Percentiles rank a stretch among this genome's conserved stretches.
Conservation (phyloP, 495 filamentous ascomycete genomes). For the Penicillium maclennaniae region DNA sequence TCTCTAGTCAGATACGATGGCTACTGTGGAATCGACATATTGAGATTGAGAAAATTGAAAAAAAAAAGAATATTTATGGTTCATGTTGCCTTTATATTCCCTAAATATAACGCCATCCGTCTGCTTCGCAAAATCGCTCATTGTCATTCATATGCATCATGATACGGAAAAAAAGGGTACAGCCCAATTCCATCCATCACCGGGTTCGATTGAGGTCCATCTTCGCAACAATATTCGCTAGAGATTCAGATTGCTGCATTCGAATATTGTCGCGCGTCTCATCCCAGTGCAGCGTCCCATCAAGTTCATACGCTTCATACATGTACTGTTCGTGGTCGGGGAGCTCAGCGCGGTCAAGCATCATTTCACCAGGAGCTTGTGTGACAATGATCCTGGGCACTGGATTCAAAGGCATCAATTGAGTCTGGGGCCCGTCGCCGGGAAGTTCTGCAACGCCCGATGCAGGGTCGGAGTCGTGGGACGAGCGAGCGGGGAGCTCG, state of each 20-base stretch:
- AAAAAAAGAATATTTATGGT: too few relatives aligned
- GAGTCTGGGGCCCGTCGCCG: background rate
- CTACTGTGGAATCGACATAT: too few relatives aligned
- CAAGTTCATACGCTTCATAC: slow-evolving; percentile 7
- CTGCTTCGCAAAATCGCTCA: background rate
- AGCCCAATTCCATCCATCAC: background rate
- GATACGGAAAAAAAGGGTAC: background rate
- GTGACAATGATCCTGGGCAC: slow-evolving; percentile 15
- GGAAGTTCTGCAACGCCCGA: slow-evolving; percentile 9
- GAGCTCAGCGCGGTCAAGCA: background rate
- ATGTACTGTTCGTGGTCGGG: background rate
- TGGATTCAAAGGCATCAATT: background rate
- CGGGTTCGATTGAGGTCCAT: background rate
- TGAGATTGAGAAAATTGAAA: too few relatives aligned
- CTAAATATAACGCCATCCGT: too few relatives aligned
- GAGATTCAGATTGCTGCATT: slow-evolving; percentile 11
- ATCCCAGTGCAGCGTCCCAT: slow-evolving; percentile 9
- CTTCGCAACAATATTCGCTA: slow-evolving; percentile 9
- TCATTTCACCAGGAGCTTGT: slow-evolving; percentile 1
- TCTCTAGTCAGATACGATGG: too few relatives aligned
- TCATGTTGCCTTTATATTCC: too few relatives aligned
- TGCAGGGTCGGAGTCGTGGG: background rate
- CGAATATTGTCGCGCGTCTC: slow-evolving; percentile 12
- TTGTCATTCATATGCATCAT: background rate
- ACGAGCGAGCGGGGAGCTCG: background rate